phyloP scores from a whole-genome alignment of 2,329 filamentous ascomycete genomes.

The Trichoderma koningiopsis region DNA sequence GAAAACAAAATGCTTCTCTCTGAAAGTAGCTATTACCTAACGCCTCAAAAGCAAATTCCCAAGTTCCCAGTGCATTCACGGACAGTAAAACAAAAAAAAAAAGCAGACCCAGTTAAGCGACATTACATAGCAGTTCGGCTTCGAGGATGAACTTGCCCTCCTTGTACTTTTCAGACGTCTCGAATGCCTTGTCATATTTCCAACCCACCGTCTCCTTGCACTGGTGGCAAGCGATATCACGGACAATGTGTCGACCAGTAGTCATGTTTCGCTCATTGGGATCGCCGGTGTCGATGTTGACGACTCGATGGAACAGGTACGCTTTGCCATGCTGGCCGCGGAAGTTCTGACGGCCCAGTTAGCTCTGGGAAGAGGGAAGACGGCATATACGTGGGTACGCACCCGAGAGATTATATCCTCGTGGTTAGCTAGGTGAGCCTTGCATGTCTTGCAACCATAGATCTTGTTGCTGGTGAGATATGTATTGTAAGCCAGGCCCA shows the following conservation, averaged over 20 bases:
- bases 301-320: conserved; percentile 91
- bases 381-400: conserved; percentile 37
- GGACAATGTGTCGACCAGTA: conserved; percentile 89
- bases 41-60: background rate
- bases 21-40: background rate
- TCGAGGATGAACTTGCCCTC: conserved; percentile 98
- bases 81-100: background rate
- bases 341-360: conserved; percentile 70
- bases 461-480: conserved; percentile 86
- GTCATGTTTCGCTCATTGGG: conserved; percentile 98
- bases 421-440: conserved; percentile 91
- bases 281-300: conserved; percentile 83
- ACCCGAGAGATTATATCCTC: conserved; percentile 96
- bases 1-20: background rate
- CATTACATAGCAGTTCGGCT: conserved; percentile 82
- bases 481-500: conserved; percentile 90
- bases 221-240: conserved; percentile 88
- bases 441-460: conserved; percentile 92
- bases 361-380: background rate
- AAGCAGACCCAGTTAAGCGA: conserved; percentile 50
- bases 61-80: background rate
- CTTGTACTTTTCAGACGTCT: conserved; percentile 93
- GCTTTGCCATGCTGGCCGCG: conserved; percentile 97
- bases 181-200: conserved; percentile 99
- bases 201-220: conserved; percentile 93